Conservation (phyloP, 2,329 filamentous ascomycete genomes). For the Dothiorella sarmentorum region DNA sequence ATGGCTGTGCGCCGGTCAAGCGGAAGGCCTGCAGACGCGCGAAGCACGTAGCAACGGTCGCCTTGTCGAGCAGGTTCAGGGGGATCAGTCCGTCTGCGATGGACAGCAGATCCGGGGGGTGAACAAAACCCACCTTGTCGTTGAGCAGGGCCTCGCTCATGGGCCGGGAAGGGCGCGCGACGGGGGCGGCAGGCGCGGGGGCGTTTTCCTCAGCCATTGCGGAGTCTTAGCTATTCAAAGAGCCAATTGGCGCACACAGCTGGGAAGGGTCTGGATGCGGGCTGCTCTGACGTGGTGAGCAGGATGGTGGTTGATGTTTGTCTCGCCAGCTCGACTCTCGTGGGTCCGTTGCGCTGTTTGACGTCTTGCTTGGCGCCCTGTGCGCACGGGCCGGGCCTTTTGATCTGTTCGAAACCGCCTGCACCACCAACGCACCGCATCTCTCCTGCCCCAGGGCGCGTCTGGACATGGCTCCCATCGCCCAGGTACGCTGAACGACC, state of each 20-base stretch:
- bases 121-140: constrained; percentile 75
- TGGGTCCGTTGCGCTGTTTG: constrained; percentile 8
- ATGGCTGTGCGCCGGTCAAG: neutral
- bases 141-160: constrained; percentile 98
- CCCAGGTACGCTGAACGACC: constrained; percentile 17
- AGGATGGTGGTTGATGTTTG: constrained; percentile 4
- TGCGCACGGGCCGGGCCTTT: constrained; percentile 6
- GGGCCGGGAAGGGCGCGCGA: constrained; percentile 69
- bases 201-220: constrained; percentile 56
- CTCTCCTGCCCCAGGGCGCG: constrained; percentile 14
- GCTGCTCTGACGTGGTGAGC: neutral
- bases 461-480: constrained; percentile 17
- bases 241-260: constrained; percentile 8
- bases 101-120: neutral
- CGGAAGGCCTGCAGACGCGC: neutral
- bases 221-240: neutral
- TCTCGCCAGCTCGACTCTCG: constrained; percentile 5
- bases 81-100: neutral
- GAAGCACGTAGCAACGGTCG: neutral
- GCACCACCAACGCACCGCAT: constrained; percentile 14
- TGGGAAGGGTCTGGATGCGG: neutral
- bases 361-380: constrained; percentile 14
- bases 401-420: constrained; percentile 14
- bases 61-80: neutral
- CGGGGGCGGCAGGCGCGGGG: constrained; percentile 58